Percentiles rank a stretch among this genome's conserved stretches.
These are phyloP conservation scores for Vigna mungo DNA, from an alignment of 306 rosid species.

Conservation along the genomic window DNA sequence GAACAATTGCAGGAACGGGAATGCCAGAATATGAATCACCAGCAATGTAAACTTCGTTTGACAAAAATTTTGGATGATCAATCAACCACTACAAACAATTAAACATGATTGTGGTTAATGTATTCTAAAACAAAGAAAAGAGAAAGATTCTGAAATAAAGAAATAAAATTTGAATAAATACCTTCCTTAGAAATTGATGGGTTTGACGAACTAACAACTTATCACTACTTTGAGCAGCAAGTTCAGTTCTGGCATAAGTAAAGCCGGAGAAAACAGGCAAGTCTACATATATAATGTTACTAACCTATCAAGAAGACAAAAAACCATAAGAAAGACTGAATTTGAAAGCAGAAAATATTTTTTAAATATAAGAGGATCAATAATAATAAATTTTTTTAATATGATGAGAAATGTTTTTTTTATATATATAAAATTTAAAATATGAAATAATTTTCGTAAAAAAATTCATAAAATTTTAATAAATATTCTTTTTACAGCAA, in stretches of 20 bases:
- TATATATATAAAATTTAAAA: too few species aligned
- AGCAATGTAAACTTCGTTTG: slow-evolving; percentile 61
- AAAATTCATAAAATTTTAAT: too few species aligned
- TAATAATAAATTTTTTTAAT: too few species aligned
- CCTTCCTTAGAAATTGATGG: slow-evolving; percentile 65
- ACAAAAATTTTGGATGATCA: slow-evolving; percentile 60
- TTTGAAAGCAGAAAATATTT: too few species aligned
- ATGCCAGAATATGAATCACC: slow-evolving; percentile 84
- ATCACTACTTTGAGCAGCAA: slow-evolving; percentile 47
- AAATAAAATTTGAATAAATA: neutral
- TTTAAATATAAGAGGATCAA: too few species aligned
- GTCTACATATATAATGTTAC: slow-evolving; percentile 65
- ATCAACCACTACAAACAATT: slow-evolving; percentile 68
- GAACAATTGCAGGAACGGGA: slow-evolving; percentile 55
- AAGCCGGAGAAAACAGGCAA: slow-evolving; percentile 74
- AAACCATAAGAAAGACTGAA: too few species aligned
- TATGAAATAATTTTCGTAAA: too few species aligned
- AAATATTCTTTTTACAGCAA: too few species aligned
- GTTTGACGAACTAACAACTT: slow-evolving; percentile 44
- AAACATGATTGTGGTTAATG: neutral
- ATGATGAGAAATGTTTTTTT: too few species aligned
- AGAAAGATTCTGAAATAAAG: neutral
- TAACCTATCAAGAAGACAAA: slow-evolving; percentile 43
- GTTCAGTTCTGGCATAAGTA: slow-evolving; percentile 53
- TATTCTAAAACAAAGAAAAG: too few species aligned